Evolutionary conservation across 108 stramenopile genomes (phyloP), one percentile per base, ranked within the genome.

Genomic region (Skeletonema costatum): DNA sequence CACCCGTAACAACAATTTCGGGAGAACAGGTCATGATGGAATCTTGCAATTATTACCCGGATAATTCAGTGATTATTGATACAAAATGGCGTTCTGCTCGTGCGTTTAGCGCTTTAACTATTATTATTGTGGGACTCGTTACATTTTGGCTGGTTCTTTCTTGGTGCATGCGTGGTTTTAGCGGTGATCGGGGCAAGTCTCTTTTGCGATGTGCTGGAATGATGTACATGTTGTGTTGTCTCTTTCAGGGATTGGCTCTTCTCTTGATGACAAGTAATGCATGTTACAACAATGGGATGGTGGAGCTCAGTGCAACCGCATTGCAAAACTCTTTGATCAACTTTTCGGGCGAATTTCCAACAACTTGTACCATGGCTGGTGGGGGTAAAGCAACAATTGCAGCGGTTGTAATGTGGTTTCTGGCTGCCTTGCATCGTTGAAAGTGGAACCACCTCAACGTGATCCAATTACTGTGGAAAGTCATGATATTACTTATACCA

Each of bases 401-500:
- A 30, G 79, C 79, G 32, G 76, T 75, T 31, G 79, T 84, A 2
- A 16, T 84, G 32, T 84, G 83, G 83, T 84, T 76, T 42, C 32
- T 63, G 32, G 79, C 83, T 38, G 83, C 68, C 12, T 17, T 84
- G 66, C 75, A 36, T 75, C 82, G 32, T 36, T 76, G 39, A 71
- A 41, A 50, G 70, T 75, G 32, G 75, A 75, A 44, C 81, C 81
- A 17, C 81, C 70, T 4, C 35, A 72, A 36, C 64, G 66, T 31
- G 35, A 31, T 31, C 74, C 81, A 30, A 68, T 82, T 39, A 82
- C 71, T 25, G 61, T 48, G 11, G 67, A 82, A 42, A 71, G 74
- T 4, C 81, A 82, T 16, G 75, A 82, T 71, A 77, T 83, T 25
- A 83, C 82, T 14, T 83, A 83, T 66, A 83, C 82, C 3, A 80